Base-by-base conservation (phyloP, 2,329 filamentous ascomycete genomes). In the Sclerotinia minor region DNA sequence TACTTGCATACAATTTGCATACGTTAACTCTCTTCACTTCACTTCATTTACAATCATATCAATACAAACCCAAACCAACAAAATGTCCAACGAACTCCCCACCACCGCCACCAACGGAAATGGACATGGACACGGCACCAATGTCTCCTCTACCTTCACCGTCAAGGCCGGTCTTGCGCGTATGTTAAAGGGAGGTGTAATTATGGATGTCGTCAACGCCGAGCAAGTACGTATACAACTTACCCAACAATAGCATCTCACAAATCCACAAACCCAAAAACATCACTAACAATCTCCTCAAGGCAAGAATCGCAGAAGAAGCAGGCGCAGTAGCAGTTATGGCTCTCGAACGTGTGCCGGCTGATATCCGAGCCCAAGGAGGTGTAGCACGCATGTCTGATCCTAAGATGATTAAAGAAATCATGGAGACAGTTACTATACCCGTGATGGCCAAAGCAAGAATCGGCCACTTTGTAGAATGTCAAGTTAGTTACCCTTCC, bases 371-470 rank as follows among this genome's bases (percentile, higher is more conserved):
- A 75, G 89, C 85, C 70, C 86, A 97, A 79, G 95, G 95, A 74
- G 95, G 95, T 77, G 95, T 99, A 29, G 93, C 93, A 17, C 91
- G 95, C 80, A 99, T 99, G 95, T 95, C 91, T 2, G 94, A 98
- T 82, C 95, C 95, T 2, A 83, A 85, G 75, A 92, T 97, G 87
- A 98, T 98, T 85, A 90, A 91, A 81, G 92, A 94, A 80, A 98
- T 99, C 79, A 96, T 97, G 88, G 87, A 85, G 3, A 89, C 93
- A 52, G 95, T 98, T 58, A 98, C 94, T 65, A 97, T 98, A 76
- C 95, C 95, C 75, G 95, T 99, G 80, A 98, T 99, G 95, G 95
- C 95, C 72, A 99, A 99, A 83, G 94, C 94, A 32, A 88, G 95
- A 78, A 99, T 98, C 78, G 95, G 95, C 49, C 95, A 99, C 82